phyloP scores from a whole-genome alignment of 176 grass and related monocot genomes.

The Triticum dicoccoides region DNA sequence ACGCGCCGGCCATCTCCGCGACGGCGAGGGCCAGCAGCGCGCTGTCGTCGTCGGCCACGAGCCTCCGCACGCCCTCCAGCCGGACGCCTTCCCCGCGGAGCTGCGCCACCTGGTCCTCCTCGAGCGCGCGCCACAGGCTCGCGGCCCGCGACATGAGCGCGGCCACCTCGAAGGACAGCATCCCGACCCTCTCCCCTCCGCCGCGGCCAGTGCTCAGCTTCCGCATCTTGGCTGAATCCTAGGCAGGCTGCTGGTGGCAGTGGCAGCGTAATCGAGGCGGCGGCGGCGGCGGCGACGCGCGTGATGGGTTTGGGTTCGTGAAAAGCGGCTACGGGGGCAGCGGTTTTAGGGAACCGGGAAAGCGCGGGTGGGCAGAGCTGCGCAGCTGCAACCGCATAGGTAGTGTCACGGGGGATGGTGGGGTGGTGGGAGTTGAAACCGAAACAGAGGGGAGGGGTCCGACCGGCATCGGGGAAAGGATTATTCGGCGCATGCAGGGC shows the following conservation, averaged over 20 bases:
- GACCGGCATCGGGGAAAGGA: neutral
- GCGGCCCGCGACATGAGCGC: constrained; percentile 57
- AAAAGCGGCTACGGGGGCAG: constrained; percentile 23
- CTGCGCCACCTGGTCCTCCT: constrained; percentile 22
- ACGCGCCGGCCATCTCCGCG: constrained; percentile 43
- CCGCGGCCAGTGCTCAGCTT: constrained; percentile 32
- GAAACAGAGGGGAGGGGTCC: neutral
- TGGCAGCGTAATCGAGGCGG: neutral
- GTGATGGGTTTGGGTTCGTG: constrained; percentile 16
- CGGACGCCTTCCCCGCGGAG: constrained; percentile 36
- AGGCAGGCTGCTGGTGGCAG: neutral
- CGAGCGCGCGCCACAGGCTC: constrained; percentile 64
- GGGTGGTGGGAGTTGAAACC: constrained; percentile 35
- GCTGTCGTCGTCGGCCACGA: constrained; percentile 58
- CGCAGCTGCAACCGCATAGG: constrained; percentile 21
- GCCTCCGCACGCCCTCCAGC: constrained; percentile 63
- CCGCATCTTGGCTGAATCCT: constrained; percentile 24
- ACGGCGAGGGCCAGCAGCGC: constrained; percentile 51
- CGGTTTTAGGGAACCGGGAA: constrained; percentile 2
- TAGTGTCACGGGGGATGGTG: constrained; percentile 20
- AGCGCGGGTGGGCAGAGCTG: neutral
- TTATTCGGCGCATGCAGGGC: constrained; percentile 29
- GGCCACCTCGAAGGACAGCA: constrained; percentile 60
- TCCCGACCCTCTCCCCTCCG: constrained; percentile 42
- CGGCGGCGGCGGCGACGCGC: neutral